Conservation (phyloP, 768 basidiomycete species). For the Rhodotorula babjevae region DNA sequence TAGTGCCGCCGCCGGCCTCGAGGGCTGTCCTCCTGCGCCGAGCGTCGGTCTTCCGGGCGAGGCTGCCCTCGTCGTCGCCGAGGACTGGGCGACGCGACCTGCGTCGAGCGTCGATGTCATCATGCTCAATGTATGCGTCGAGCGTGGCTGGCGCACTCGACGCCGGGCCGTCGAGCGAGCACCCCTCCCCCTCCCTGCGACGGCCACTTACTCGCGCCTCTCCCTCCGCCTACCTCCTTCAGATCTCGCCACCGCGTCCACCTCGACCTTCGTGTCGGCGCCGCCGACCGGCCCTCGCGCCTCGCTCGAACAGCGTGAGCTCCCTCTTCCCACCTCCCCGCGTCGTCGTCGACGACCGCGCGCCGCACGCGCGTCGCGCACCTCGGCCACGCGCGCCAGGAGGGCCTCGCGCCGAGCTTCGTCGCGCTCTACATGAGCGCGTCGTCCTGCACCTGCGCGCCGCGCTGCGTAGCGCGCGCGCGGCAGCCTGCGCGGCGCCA, state of each 20-base stretch:
- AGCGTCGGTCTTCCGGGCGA: too few species aligned
- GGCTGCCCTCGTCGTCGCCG: too few species aligned
- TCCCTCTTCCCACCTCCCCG: not conserved
- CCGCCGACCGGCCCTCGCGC: not conserved
- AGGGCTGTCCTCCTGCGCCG: too few species aligned
- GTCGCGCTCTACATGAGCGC: too few species aligned
- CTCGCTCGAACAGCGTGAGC: constrained; percentile 1
- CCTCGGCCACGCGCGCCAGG: not conserved
- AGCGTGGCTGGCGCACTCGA: too few species aligned
- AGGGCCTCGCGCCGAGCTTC: too few species aligned
- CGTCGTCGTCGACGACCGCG: not conserved
- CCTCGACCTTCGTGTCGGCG: not conserved
- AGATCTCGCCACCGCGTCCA: not conserved
- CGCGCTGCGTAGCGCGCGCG: too few species aligned
- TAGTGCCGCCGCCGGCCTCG: too few species aligned
- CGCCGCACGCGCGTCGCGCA: not conserved
- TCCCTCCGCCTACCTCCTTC: not conserved
- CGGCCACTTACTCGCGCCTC: not conserved
- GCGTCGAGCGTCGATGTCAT: too few species aligned
- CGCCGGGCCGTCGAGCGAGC: not conserved
- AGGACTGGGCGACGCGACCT: too few species aligned
- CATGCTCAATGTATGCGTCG: too few species aligned
- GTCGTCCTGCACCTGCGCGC: not conserved
- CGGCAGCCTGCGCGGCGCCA: too few species aligned
- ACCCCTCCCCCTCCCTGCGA: not conserved